Evolutionary conservation across 352 stramenopile genomes (phyloP), one percentile per base, ranked within the genome.

Genomic region (Phytophthora idaei): DNA sequence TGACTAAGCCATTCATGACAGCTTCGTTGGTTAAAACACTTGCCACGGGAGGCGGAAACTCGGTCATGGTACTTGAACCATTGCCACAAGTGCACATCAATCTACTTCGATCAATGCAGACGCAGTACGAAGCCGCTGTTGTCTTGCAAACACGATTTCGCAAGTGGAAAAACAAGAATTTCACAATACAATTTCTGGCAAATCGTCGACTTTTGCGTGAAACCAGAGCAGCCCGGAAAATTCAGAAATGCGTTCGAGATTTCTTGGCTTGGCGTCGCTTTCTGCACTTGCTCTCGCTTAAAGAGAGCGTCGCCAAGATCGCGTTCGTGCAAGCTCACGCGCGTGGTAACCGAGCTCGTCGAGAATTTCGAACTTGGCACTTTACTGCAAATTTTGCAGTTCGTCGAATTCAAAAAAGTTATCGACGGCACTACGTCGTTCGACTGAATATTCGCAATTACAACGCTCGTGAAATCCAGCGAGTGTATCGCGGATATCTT

Each of bases 231-330:
- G 81, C 80, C n/a, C 61, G 39, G 11, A 81, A 79, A 53, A 88
- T 92, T 44, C 83, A 93, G 41, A 50, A 57, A 15, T 83, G 79
- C 29, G 54, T 67, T 1, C 80, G 78, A 1, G 39, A 58, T 0
- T 90, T 90, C 56, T 53, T 92, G 11, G 53, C 69, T 0, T 92
- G 83, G 83, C 64, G 71, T 53, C 62, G 71, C 6, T 86, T 81
- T 45, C 29, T 90, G 3, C 77, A 75, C 28, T 49, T 78, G 5
- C 34, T 93, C 3, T 58, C 64, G 6, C 70, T 85, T n/a, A 71
- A 71, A 15, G 58, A 71, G 17, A 85, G 81, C 61, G 21, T 77
- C 0, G 25, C 39, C 3, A 71, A 70, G 32, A 59, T 93, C 21
- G 57, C 79, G 3, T 77, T 69, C 17, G 73, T 88, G 0, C 81